Base-by-base conservation (phyloP, 306 rosid species). In the Glycine latifolia region DNA sequence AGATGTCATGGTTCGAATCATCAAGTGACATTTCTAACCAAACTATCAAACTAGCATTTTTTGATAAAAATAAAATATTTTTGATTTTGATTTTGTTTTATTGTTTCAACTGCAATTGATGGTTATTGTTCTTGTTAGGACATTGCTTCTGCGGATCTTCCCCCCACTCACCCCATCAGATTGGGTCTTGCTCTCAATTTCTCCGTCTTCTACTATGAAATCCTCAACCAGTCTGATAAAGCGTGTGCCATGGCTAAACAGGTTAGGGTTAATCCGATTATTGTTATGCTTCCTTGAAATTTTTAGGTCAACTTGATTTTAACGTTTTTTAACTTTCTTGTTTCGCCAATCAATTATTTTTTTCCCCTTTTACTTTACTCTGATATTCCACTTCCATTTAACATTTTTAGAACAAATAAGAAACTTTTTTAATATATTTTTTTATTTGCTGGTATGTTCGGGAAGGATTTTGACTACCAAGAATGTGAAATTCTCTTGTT, bases 211-310 rank as follows among this genome's bases (percentile, higher is more conserved):
- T 92, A 92, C 84, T 90, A 85, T 16, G 94, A 92, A 82, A 92
- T 92, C 79, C 92, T 92, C 79, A 92, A 90, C 70, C 97, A 90
- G 56, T 89, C 97, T 73, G 97, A 92, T 60, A 89, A 90, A 71
- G 97, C 97, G 0, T 92, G 94, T 65, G 90, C 77, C 46, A 90
- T 92, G 97, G 97, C 97, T 65, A 92, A 92, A 83, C 97, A 89
- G 97, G 97, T 90, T 13, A 55, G 41, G 10, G 13, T 31, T 31
- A 20, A 26, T 49, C 39, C 13, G 6, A 10, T 43, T 43, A 10
- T 10, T 76, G 14, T 63, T 53, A 10, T 65, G 20, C 37, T 58
- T 6, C 55, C 48, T 54, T 55, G 6, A 78, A 63, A 52, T 8
- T 31, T 39, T 26, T 17, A 8, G 43, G 69, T 75, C 71, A 67